These are phyloP conservation scores for Fusarium papillatum DNA, from an alignment of 2,329 filamentous ascomycete genomes.

Conservation along the genomic window DNA sequence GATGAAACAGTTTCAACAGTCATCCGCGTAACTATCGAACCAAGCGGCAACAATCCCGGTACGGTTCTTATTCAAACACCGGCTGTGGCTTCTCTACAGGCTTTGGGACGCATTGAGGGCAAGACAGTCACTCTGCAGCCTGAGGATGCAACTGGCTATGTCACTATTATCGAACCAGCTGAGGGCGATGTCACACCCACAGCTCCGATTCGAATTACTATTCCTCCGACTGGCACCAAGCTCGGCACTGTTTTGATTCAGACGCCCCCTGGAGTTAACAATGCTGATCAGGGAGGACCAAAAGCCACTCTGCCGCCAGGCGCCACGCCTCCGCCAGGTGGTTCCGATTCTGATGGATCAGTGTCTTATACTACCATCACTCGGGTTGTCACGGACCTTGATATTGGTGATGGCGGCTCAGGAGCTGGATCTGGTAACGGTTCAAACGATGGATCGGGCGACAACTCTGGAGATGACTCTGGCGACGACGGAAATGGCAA, in stretches of 20 bases:
- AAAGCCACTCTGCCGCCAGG: background rate
- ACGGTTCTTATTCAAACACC: slow-evolving; percentile 41
- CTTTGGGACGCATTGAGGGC: slow-evolving; percentile 1
- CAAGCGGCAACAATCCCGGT: slow-evolving; percentile 22
- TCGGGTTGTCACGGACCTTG: background rate
- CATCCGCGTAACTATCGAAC: slow-evolving; percentile 22
- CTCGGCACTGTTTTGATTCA: slow-evolving; percentile 39
- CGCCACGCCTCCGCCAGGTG: background rate
- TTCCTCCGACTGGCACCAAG: slow-evolving; percentile 35
- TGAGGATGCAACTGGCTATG: slow-evolving; percentile 15
- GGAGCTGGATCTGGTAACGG: background rate
- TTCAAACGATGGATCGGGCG: background rate
- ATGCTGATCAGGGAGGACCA: background rate
- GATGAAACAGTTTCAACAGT: slow-evolving; percentile 1
- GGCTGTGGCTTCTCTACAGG: background rate
- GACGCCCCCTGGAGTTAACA: slow-evolving; percentile 17
- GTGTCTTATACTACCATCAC: slow-evolving; percentile 29
- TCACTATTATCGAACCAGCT: slow-evolving; percentile 38
- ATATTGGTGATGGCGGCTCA: background rate
- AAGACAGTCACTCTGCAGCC: slow-evolving; percentile 34
- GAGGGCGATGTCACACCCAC: slow-evolving; percentile 20
- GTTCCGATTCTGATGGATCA: background rate
- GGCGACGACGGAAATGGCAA: background rate
- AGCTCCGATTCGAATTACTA: slow-evolving; percentile 29
- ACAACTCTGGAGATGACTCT: background rate